phyloP scores from a whole-genome alignment of 306 rosid genomes.

The Citrullus colocynthis region DNA sequence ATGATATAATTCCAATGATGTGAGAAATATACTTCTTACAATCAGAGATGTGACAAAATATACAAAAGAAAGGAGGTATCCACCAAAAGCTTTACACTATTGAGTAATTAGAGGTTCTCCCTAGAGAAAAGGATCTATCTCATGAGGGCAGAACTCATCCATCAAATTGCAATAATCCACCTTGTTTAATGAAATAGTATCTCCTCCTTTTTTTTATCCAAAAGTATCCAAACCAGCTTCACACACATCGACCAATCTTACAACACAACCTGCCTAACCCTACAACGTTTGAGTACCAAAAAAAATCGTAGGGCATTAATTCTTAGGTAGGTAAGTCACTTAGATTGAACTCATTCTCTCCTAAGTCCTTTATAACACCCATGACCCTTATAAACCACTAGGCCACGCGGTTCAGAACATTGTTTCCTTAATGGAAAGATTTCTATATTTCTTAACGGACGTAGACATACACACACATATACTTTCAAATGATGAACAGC shows the following conservation, averaged over 20 bases:
- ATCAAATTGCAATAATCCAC: background rate
- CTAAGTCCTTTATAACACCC: no score
- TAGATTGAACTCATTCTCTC: no score
- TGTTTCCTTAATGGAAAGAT: background rate
- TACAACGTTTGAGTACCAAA: no score
- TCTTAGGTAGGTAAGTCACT: no score
- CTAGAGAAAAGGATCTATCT: background rate
- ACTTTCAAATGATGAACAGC: background rate
- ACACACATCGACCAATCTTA: no score
- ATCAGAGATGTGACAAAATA: background rate
- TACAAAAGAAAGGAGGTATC: background rate
- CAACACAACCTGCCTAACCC: no score
- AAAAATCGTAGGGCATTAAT: no score
- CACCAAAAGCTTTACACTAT: background rate
- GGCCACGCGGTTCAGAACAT: no score
- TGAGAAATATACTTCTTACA: background rate
- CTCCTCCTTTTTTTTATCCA: no score
- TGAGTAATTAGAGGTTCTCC: background rate
- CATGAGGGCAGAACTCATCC: background rate
- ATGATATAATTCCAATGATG: background rate
- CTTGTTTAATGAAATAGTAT: background rate
- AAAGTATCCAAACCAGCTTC: no score
- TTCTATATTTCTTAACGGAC: background rate
- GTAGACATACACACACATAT: background rate
- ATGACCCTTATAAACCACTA: no score